A percentile compares a stretch with the other conserved stretches of the same genome.
phyloP scores from a whole-genome alignment of 192 early-diverging fungal genomes.

The Geranomyces variabilis region DNA sequence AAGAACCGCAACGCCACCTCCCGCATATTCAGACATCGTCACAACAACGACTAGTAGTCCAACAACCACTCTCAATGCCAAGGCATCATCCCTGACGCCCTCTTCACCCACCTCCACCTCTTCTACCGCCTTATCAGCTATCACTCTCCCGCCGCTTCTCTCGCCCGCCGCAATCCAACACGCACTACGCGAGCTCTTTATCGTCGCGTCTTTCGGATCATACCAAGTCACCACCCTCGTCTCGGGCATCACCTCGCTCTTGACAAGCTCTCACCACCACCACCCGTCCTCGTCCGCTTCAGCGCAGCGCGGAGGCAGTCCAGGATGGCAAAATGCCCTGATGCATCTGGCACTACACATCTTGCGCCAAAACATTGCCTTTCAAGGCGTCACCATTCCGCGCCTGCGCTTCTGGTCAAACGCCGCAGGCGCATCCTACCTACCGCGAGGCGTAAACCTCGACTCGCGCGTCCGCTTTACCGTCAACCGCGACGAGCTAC shows the following conservation, averaged over 20 bases:
- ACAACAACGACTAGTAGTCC: too few relatives aligned
- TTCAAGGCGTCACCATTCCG: constrained; percentile 23
- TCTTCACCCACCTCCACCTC: not conserved
- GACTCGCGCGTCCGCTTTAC: constrained; percentile 5
- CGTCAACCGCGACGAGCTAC: constrained; percentile 23
- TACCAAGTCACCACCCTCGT: constrained; percentile 23
- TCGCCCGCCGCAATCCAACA: not conserved
- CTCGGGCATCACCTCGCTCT: constrained; percentile 5
- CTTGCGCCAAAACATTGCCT: constrained; percentile 30
- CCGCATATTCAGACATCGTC: too few relatives aligned
- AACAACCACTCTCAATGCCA: too few relatives aligned
- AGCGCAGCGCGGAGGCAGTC: not conserved
- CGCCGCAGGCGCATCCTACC: not conserved
- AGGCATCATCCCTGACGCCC: not conserved
- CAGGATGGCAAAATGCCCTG: constrained; percentile 19
- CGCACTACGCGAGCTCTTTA: constrained; percentile 9
- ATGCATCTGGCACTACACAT: constrained; percentile 34
- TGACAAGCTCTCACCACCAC: not conserved
- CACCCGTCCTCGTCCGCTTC: too few relatives aligned
- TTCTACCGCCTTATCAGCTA: not conserved
- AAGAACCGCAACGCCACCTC: too few relatives aligned
- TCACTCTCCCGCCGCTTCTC: not conserved
- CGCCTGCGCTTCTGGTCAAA: constrained; percentile 18
- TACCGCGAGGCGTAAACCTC: constrained; percentile 19
- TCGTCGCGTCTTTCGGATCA: constrained; percentile 4